Evolutionary conservation across 2,329 filamentous ascomycete species (phyloP).

Genomic region (Fusarium gaditjirri): DNA sequence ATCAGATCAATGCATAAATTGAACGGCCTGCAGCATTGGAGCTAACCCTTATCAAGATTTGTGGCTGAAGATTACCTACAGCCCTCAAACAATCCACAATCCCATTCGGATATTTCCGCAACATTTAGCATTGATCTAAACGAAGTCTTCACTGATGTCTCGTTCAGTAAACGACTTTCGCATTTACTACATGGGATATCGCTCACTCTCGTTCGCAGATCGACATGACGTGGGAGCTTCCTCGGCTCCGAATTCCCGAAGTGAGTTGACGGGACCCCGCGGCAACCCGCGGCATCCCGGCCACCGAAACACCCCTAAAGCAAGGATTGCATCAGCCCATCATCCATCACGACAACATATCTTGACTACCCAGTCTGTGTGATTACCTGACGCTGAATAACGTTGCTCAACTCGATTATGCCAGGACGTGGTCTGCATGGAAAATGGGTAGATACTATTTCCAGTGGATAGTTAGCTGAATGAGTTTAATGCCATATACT

Average conservation of each 20-base stretch:
- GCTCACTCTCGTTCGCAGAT: neutral
- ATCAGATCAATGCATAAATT: neutral
- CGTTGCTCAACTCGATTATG: neutral
- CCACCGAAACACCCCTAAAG: neutral
- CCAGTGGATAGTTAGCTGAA: too few relatives aligned
- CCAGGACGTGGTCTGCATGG: accelerated
- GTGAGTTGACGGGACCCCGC: neutral
- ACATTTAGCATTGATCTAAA: neutral
- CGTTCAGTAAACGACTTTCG: neutral
- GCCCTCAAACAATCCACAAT: neutral
- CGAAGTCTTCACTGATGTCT: accelerated
- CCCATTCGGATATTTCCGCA: neutral
- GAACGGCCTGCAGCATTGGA: neutral
- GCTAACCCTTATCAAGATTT: neutral
- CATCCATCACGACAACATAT: neutral
- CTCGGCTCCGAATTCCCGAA: neutral
- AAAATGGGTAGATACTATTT: neutral
- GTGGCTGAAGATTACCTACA: neutral
- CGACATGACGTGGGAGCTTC: neutral
- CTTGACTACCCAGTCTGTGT: neutral
- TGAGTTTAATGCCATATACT: too few relatives aligned
- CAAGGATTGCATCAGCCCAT: neutral
- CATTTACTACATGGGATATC: neutral
- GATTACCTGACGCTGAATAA: neutral
- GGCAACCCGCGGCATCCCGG: neutral